These are phyloP conservation scores for Luvunga scandens DNA, from an alignment of 345 rosid species.

Conservation along the genomic window DNA sequence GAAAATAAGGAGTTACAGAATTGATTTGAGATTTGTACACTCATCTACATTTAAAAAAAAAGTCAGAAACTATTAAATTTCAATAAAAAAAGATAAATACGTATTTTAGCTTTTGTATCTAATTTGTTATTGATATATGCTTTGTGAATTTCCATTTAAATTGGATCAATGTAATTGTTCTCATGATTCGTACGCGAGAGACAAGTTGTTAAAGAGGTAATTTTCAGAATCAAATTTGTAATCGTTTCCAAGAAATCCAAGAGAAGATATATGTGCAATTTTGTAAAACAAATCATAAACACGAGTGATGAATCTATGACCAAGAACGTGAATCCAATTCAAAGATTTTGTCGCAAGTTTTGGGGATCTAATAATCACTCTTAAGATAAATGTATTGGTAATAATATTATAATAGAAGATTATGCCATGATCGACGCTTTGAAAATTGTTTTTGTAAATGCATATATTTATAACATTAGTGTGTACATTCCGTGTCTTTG, in stretches of 20 bases:
- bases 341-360: background rate
- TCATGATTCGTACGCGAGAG: background rate
- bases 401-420: background rate
- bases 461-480: conserved; percentile 11
- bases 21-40: too few relatives aligned
- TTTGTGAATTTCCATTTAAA: background rate
- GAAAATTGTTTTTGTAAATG: background rate
- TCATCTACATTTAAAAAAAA: too few relatives aligned
- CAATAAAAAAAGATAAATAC: too few relatives aligned
- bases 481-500: conserved; percentile 10
- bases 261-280: background rate
- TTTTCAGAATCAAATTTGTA: background rate
- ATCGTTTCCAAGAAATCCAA: conserved; percentile 2
- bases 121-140: background rate
- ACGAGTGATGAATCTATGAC: background rate
- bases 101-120: too few relatives aligned
- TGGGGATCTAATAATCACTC: background rate
- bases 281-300: background rate
- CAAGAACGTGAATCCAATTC: background rate
- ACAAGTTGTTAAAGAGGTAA: background rate
- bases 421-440: background rate
- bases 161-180: background rate
- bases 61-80: too few relatives aligned
- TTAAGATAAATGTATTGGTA: background rate
- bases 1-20: too few relatives aligned